Evolutionary conservation across 2,329 filamentous ascomycete species (phyloP), one percentile per base, ranked within the genome.

Genomic region (Colletotrichum lentis): DNA sequence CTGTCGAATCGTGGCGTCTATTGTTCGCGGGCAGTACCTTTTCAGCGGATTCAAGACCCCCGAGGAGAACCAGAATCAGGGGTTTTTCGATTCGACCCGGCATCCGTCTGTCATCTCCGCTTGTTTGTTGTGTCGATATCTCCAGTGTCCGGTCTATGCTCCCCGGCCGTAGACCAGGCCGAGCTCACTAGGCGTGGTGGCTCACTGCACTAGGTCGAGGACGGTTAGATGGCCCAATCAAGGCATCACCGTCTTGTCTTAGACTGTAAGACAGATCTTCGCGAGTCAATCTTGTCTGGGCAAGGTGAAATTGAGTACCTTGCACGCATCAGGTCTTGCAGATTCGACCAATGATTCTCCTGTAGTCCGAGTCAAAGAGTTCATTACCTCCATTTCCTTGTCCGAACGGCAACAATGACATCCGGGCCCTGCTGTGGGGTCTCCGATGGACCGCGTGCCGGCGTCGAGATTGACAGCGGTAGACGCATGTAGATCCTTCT

Each of bases 381-480:
- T n/a, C 24, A 10, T 16, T 43, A 1, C 10, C 35, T 35, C 12
- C 10, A 5, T 27, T 24, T 27, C 24, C n/a, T n/a, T 3, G n/a
- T 47, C 43, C 16, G 10, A 37, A 24, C 14, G 27, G 44, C n/a
- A 24, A 37, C 39, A 7, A 46, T 16, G 46, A 27, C 43, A 49
- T 43, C 46, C 31, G 24, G 24, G 18, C 53, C 22, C 24, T 50
- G 46, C 11, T 54, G n/a, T 31, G 27, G 27, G 31, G n/a, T 41
- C 6, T 52, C 11, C 39, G 41, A 67, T 53, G 39, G 27, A 27
- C 46, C 27, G 7, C 3, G 10, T 35, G 39, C 58, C 55, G 54
- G 46, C 54, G 46, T 54, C 14, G 27, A 35, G 35, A 64, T 58
- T 64, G 39, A 67, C 60, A 24, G 47, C 31, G 24, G 44, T 49